Evolutionary conservation across 78 protist genomes (phyloP).

Genomic region (Dictyostelium intermedium): DNA sequence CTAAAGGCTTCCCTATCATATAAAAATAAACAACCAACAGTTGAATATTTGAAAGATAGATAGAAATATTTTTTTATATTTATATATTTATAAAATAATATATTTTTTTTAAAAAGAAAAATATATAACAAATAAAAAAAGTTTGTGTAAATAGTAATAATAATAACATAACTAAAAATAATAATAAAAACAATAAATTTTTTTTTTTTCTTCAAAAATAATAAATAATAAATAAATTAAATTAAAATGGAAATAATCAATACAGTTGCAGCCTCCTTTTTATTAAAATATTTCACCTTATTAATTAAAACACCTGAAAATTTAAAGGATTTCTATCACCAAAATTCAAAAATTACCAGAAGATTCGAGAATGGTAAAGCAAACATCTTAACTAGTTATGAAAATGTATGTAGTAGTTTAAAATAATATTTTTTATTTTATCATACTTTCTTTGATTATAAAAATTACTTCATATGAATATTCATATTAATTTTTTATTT

Average conservation of each 20-base stretch:
- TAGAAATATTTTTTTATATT: no score
- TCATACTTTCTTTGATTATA: background rate
- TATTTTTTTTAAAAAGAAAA: no score
- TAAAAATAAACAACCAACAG: no score
- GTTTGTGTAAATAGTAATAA: no score
- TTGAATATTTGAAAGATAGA: background rate
- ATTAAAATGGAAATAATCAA: background rate
- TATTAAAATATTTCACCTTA: constrained; percentile 23
- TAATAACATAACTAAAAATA: background rate
- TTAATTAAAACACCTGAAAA: constrained; percentile 17
- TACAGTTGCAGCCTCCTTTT: constrained; percentile 20
- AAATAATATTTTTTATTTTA: background rate
- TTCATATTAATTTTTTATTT: background rate
- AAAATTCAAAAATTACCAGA: constrained; percentile 14
- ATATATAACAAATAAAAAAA: no score
- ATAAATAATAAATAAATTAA: no score
- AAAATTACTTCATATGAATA: background rate
- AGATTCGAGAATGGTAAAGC: constrained; percentile 3
- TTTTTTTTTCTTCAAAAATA: background rate
- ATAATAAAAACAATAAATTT: background rate
- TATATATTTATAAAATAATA: no score
- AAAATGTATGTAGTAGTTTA: constrained; percentile 3
- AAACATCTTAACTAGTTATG: background rate
- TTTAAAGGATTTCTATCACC: constrained; percentile 20
- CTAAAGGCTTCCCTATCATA: background rate